Conservation (phyloP, 73 alveolate species). For the Paramecium bursaria region DNA sequence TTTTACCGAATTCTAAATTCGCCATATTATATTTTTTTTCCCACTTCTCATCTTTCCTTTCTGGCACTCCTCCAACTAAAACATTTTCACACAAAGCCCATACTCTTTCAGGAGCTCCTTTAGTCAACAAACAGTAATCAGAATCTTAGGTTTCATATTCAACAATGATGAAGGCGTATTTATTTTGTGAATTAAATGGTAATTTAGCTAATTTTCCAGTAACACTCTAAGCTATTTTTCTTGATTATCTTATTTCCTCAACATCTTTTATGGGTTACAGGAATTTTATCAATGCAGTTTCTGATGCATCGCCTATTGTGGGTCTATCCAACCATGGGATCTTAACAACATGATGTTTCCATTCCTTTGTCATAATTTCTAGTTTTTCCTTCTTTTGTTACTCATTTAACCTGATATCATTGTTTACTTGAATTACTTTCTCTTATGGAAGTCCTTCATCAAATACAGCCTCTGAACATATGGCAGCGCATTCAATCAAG, state of each 20-base stretch:
- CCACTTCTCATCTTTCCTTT: slow-evolving; percentile 63
- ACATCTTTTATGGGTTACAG: slow-evolving; percentile 81
- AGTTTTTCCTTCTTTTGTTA: slow-evolving; percentile 7
- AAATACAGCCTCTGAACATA: slow-evolving; percentile 65
- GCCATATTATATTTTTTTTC: slow-evolving; percentile 69
- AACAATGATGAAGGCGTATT: slow-evolving; percentile 55
- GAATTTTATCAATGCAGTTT: slow-evolving; percentile 92
- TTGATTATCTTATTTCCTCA: slow-evolving; percentile 64
- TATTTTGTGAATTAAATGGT: slow-evolving; percentile 67
- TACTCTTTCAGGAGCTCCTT: slow-evolving; percentile 97
- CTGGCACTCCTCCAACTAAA: slow-evolving; percentile 11
- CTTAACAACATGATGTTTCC: not conserved
- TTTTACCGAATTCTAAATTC: slow-evolving; percentile 78
- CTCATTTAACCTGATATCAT: not conserved
- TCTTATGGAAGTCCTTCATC: slow-evolving; percentile 52
- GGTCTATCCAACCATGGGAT: slow-evolving; percentile 48
- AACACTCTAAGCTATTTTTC: slow-evolving; percentile 61
- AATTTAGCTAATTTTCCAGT: slow-evolving; percentile 65
- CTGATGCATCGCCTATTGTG: slow-evolving; percentile 92
- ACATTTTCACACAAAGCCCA: slow-evolving; percentile 61
- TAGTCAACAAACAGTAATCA: slow-evolving; percentile 79
- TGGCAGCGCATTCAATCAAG: slow-evolving; percentile 37
- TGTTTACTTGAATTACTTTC: slow-evolving; percentile 8
- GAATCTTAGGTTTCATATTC: slow-evolving; percentile 56
- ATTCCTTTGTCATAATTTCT: slow-evolving; percentile 11